A percentile compares a stretch with the other conserved stretches of the same genome.
Conservation (phyloP, 768 basidiomycete genomes). For the Podaxis carcinomalis region DNA sequence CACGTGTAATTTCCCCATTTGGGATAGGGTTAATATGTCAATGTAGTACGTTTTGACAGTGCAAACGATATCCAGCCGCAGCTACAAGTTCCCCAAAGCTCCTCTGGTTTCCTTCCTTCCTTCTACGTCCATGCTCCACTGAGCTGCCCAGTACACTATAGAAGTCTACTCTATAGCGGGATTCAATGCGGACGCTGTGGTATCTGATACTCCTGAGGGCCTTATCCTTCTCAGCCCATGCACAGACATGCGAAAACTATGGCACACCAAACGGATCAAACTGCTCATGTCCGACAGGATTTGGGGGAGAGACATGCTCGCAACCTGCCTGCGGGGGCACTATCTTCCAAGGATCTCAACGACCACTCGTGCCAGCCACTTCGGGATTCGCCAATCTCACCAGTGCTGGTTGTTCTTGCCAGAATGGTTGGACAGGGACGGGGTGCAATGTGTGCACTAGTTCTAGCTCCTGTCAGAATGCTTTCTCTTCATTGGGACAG, state of each 20-base stretch:
- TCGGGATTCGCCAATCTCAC: conserved; percentile 62
- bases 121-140: conserved; percentile 1
- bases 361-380: conserved; percentile 43
- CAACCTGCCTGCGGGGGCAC: conserved; percentile 76
- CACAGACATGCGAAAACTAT: conserved; percentile 66
- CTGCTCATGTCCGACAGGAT: conserved; percentile 81
- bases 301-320: conserved; percentile 68
- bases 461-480: conserved; percentile 63
- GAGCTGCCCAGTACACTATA: background rate
- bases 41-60: background rate
- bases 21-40: background rate
- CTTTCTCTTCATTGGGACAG: conserved; percentile 40
- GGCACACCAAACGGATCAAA: conserved; percentile 49
- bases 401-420: conserved; percentile 62
- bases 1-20: conserved; percentile 3
- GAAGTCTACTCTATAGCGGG: background rate
- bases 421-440: conserved; percentile 69
- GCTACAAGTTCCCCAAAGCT: background rate
- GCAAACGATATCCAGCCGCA: background rate
- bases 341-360: conserved; percentile 66
- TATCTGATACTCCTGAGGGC: conserved; percentile 14
- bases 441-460: conserved; percentile 80
- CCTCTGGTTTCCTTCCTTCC: background rate
- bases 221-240: conserved; percentile 16
- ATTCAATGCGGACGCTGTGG: conserved; percentile 3